A percentile compares a stretch with the other conserved stretches of the same genome.
Evolutionary conservation across 306 rosid species (phyloP).

Genomic region (Rubus parviflorus): DNA sequence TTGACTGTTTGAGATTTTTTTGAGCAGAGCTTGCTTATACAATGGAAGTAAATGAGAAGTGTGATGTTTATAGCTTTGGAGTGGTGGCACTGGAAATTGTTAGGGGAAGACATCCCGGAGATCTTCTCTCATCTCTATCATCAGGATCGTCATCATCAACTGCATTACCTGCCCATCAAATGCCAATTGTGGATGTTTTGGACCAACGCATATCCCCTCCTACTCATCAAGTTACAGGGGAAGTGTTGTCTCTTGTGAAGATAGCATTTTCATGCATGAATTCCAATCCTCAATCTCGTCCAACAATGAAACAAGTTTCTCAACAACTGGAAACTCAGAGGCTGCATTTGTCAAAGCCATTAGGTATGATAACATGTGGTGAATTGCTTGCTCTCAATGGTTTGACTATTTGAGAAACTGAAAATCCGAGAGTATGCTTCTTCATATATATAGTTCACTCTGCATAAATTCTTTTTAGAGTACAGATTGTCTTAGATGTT

Average conservation of each 20-base stretch:
- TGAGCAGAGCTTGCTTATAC: neutral
- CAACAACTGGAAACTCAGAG: no score
- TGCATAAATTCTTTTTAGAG: neutral
- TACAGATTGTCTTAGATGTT: neutral
- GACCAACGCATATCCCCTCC: slow-evolving; percentile 13
- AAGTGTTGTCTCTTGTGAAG: neutral
- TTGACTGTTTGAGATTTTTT: neutral
- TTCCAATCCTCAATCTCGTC: neutral
- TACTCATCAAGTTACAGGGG: neutral
- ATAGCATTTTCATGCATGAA: neutral
- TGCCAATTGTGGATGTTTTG: neutral
- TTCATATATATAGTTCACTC: neutral
- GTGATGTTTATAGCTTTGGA: slow-evolving; percentile 15
- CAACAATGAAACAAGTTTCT: slow-evolving; percentile 7
- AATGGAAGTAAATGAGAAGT: slow-evolving; percentile 7
- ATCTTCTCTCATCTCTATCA: neutral
- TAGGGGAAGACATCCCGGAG: slow-evolving; percentile 12
- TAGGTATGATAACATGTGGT: no score
- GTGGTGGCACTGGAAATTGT: slow-evolving; percentile 17
- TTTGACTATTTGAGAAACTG: neutral
- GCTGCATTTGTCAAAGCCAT: no score
- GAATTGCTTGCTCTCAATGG: neutral
- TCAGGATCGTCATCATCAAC: neutral
- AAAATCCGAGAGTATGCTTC: neutral
- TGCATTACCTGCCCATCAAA: neutral